phyloP scores from a whole-genome alignment of 805 yeast genomes.

The Yarrowia deformans region DNA sequence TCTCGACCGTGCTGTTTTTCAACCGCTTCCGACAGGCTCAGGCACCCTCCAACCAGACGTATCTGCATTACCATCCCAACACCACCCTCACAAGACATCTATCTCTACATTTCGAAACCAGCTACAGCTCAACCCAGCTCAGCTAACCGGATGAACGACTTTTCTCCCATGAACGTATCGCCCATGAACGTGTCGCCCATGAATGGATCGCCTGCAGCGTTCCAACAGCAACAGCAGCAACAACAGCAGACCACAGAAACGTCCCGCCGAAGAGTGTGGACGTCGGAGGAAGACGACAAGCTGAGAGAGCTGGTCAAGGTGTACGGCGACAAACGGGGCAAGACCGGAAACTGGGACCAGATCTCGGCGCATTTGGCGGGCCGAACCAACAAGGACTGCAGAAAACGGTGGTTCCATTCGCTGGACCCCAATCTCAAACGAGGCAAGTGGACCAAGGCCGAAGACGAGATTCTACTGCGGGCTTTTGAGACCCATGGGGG shows the following conservation, averaged over 20 bases:
- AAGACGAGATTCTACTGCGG: constrained; percentile 69
- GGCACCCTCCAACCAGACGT: neutral
- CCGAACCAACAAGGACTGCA: constrained; percentile 80
- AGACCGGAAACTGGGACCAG: constrained; percentile 55
- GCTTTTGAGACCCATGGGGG: constrained; percentile 77
- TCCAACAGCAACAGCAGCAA: constrained; percentile 21
- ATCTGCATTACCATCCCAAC: too few species aligned
- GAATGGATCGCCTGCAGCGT: constrained; percentile 19
- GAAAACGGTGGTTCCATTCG: constrained; percentile 87
- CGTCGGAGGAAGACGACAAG: constrained; percentile 71
- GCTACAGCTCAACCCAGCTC: too few species aligned
- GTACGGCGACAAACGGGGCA: constrained; percentile 58
- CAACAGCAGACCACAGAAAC: constrained; percentile 18
- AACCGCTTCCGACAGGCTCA: constrained; percentile 1
- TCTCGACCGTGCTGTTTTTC: neutral
- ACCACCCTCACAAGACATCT: too few species aligned
- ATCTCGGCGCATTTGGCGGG: constrained; percentile 49
- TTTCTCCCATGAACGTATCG: constrained; percentile 36
- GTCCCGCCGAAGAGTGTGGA: constrained; percentile 59
- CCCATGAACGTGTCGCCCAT: constrained; percentile 35
- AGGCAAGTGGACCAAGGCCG: constrained; percentile 87
- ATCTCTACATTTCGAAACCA: too few species aligned
- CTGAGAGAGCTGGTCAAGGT: constrained; percentile 54
- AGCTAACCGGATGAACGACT: constrained; percentile 16
- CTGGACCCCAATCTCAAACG: constrained; percentile 80